A percentile compares a stretch with the other conserved stretches of the same genome.
Conservation (phyloP, 2,329 filamentous ascomycete species). For the Akanthomyces lecanii region DNA sequence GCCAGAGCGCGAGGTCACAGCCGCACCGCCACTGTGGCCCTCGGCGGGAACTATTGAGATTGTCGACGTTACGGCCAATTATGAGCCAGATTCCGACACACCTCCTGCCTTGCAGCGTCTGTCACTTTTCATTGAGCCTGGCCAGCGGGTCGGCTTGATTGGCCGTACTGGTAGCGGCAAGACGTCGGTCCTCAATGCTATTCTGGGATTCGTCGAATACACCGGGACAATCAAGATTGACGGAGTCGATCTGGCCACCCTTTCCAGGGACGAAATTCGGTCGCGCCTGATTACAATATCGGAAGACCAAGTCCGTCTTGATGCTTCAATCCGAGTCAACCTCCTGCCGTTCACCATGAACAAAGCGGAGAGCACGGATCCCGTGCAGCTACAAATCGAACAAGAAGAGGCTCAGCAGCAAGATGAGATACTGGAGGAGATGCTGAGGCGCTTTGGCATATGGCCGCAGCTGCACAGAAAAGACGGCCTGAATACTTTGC, state of each 20-base stretch:
- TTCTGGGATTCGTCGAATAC: conserved; percentile 10
- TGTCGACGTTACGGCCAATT: neutral
- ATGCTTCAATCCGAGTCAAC: conserved; percentile 41
- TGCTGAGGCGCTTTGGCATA: conserved; percentile 1
- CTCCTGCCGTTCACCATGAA: conserved; percentile 21
- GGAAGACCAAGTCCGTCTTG: conserved; percentile 42
- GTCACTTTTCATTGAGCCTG: neutral
- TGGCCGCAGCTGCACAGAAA: neutral
- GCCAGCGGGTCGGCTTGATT: conserved; percentile 9
- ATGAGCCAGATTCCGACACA: neutral
- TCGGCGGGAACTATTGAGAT: neutral
- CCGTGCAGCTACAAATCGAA: neutral
- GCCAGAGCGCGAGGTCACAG: neutral
- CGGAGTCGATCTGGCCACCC: conserved; percentile 34
- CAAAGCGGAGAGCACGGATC: neutral
- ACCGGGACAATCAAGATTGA: conserved; percentile 37
- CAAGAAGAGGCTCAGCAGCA: neutral
- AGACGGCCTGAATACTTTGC: neutral
- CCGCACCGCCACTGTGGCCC: neutral
- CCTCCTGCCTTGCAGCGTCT: neutral
- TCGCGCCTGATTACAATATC: conserved; percentile 39
- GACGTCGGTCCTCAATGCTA: conserved; percentile 8
- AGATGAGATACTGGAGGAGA: neutral
- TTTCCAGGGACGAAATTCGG: conserved; percentile 39
- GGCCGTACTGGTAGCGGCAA: conserved; percentile 13